A percentile compares a stretch with the other conserved stretches of the same genome.
Conservation (phyloP, 805 yeast species). For the Lipomyces starkeyi region DNA sequence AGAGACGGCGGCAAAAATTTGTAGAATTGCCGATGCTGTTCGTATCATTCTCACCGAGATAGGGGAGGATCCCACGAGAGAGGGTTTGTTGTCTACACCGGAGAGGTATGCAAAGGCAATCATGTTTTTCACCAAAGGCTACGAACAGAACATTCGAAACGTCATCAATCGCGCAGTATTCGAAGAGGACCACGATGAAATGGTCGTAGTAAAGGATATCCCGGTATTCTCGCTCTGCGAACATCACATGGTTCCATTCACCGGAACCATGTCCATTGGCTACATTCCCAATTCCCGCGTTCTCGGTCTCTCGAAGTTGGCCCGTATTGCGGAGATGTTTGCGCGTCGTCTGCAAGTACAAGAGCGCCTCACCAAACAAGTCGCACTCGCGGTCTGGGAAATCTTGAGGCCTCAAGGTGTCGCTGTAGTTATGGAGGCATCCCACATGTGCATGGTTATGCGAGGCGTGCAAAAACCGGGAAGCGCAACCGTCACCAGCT, state of each 20-base stretch:
- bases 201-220: conserved; percentile 96
- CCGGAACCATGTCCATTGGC: conserved; percentile 97
- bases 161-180: conserved; percentile 94
- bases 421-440: conserved; percentile 96
- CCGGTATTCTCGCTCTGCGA: conserved; percentile 93
- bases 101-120: conserved; percentile 96
- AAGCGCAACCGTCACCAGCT: conserved; percentile 89
- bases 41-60: conserved; percentile 71
- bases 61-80: conserved; percentile 89
- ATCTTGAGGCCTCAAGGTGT: conserved; percentile 94
- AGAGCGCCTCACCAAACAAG: conserved; percentile 94
- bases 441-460: conserved; percentile 99
- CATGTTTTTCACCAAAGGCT: conserved; percentile 94
- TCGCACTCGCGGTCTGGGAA: conserved; percentile 93
- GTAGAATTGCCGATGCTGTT: conserved; percentile 85
- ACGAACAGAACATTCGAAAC: conserved; percentile 89
- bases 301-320: conserved; percentile 88
- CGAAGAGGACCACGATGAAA: conserved; percentile 98
- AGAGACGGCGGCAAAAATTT: conserved; percentile 68
- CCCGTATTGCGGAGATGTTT: conserved; percentile 96
- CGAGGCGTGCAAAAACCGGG: conserved; percentile 97
- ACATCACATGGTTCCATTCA: conserved; percentile 97
- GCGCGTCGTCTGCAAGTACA: conserved; percentile 96
- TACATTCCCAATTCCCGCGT: conserved; percentile 95
- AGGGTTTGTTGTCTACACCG: conserved; percentile 92